Conservation (phyloP, 108 stramenopile species). For the Skeletonema costatum region DNA sequence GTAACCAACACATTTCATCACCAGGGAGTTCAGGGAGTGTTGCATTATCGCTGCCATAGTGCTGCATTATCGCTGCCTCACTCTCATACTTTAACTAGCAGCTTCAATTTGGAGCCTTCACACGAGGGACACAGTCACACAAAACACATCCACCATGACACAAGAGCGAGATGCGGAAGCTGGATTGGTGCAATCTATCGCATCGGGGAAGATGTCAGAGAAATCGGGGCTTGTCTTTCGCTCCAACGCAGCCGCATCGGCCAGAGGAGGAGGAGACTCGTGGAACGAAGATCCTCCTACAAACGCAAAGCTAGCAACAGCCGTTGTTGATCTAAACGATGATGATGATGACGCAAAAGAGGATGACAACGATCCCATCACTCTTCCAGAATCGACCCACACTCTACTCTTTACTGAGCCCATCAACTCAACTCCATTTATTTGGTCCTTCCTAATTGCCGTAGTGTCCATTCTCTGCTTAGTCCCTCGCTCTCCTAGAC, state of each 20-base stretch:
- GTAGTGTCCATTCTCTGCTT: not conserved
- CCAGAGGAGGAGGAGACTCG: not conserved
- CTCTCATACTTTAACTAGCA: too few species aligned
- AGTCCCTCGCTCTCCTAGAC: not conserved
- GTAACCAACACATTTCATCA: too few species aligned
- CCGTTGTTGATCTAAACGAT: not conserved
- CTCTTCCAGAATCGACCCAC: constrained; percentile 12
- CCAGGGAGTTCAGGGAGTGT: too few species aligned
- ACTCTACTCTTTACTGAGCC: constrained; percentile 20
- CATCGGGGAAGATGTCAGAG: not conserved
- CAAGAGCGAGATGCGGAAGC: not conserved
- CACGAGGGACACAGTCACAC: too few species aligned
- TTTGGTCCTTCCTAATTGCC: not conserved
- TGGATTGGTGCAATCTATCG: not conserved
- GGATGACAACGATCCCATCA: constrained; percentile 3
- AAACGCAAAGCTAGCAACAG: not conserved
- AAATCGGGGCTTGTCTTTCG: not conserved
- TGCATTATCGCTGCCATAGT: too few species aligned
- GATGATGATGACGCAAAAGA: not conserved
- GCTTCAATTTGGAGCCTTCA: too few species aligned
- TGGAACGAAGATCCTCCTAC: not conserved
- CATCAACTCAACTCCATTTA: not conserved
- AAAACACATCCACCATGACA: not conserved
- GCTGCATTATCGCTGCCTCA: too few species aligned
- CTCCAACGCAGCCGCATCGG: not conserved